Evolutionary conservation across 1,284 basidiomycete species (phyloP), one percentile per base, ranked within the genome.

Genomic region (Microbotryomycetes sp.): DNA sequence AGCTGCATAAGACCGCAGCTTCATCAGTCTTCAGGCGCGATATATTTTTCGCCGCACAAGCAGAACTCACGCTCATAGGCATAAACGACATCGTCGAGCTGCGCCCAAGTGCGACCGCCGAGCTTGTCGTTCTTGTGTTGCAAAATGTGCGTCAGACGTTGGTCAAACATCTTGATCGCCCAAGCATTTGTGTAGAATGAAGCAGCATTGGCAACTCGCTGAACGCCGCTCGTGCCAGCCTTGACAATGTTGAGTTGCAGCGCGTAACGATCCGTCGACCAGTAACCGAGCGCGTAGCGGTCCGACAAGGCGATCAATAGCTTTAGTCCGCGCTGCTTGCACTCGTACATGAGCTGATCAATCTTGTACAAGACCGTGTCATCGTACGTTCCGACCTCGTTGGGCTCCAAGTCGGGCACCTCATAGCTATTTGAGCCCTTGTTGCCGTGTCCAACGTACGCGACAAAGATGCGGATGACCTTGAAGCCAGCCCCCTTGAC

Each of bases 21-120:
- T 3, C 2, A 45, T 41, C 4, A 55, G 21, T 3, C 23, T 16
- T n/a, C 15, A 54, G 18, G 15, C 27, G 18, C 23, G 18, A 49
- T 18, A 4, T 45, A 26, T 15, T 21, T 18, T 16, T 4, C 5
- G 21, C 21, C 5, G 24, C 24, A 35, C 24, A 24, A n/a, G 31
- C 5, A 16, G 15, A 45, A 41, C 58, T 27, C 52, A 64, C 62
- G 60, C 59, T 65, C 65, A 46, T 65, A 62, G 3, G 76, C 79
- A 58, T 80, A 80, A 57, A 81, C 79, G 59, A 79, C 78, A 9
- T 75, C 74, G 48, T 71, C 75, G 3, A 80, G 73, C 62, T 79
- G 74, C 51, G 77, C 77, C 79, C 79, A 80, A 1, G 76, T 75
- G 57, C 75, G 73, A 1, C 61, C 60, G 31, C 76, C 76, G 29